Percentiles rank a stretch among this genome's conserved stretches.
phyloP scores from a whole-genome alignment of 768 basidiomycete species.

The Gautieria morchelliformis region DNA sequence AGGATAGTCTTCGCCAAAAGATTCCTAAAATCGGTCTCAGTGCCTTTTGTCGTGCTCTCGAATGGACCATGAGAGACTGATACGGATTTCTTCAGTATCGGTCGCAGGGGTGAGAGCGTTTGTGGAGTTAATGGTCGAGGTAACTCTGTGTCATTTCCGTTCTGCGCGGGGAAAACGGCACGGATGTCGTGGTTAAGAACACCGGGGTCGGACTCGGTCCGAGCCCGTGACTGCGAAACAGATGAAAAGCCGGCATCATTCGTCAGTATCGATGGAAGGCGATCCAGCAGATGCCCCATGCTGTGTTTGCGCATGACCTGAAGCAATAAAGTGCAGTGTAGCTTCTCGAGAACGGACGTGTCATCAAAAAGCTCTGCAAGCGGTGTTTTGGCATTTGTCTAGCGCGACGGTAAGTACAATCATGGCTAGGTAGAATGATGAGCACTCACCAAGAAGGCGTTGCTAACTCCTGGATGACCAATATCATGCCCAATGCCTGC shows the following conservation, averaged over 20 bases:
- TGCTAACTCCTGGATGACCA: conserved; percentile 91
- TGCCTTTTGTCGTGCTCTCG: not conserved
- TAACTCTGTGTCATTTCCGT: not conserved
- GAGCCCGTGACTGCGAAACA: not conserved
- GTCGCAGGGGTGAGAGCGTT: not conserved
- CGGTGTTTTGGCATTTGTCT: conserved; percentile 93
- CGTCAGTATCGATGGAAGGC: conserved; percentile 20
- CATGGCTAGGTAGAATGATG: conserved; percentile 7
- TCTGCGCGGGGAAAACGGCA: not conserved
- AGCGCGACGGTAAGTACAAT: not conserved
- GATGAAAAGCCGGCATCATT: not conserved
- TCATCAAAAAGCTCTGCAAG: conserved; percentile 83
- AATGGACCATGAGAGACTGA: not conserved
- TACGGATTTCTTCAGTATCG: not conserved
- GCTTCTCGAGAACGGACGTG: conserved; percentile 82
- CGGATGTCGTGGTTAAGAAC: conserved; percentile 11
- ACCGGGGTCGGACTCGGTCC: conserved; percentile 25
- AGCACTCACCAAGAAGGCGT: conserved; percentile 79
- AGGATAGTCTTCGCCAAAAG: conserved; percentile 76
- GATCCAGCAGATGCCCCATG: conserved; percentile 57
- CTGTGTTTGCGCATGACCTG: conserved; percentile 76
- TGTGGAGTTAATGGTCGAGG: not conserved
- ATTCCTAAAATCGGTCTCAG: conserved; percentile 45
- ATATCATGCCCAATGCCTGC: conserved; percentile 97
- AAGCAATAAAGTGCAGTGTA: conserved; percentile 79